Base-by-base conservation (phyloP, 208 protist species). In the Leishmania tropica region DNA sequence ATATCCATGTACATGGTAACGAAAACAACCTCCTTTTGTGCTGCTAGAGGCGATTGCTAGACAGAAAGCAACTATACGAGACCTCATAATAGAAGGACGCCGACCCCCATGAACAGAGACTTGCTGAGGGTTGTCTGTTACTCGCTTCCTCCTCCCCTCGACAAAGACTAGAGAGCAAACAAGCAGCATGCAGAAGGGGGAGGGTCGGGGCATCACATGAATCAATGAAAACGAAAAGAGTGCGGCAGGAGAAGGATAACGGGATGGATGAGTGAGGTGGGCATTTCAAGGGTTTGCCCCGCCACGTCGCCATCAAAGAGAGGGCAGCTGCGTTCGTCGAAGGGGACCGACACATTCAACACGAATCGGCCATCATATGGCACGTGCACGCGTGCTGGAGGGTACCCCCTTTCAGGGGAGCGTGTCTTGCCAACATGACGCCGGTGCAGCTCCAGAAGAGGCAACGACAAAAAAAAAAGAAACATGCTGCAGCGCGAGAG, bases 1-100 rank as follows among this genome's bases (percentile, higher is more conserved):
- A 91, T 84, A 79, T 96, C 85, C 90, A 96, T 93, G 71, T 95
- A 89, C 92, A 96, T 96, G 53, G 56, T 19, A 4, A 35, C 17
- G 40, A 5, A 35, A 42, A 77, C 3, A 6, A 8, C 28, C 28
- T 35, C 58, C 19, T 35, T 6, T 3, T 3, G 58, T 64, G 21
- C 58, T 31, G 28, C 28, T 64, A 4, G 8, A 64, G 0, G 28
- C 24, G 58, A 54, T 17, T 64, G 10, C 58, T 35, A 31, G 58
- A 64, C 11, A 64, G n/a, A 64, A 31, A 28, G 10, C 58, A 31
- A 54, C 13, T 17, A 21, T 54, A 54, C 15, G 17, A 54, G 51
- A 6, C 0, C 51, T 21, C 51, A 54, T 54, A 13, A 54, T 21
- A 21, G 2, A 54, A 21, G 51, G 13, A 19, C 51, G 5, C 15